Percentiles rank a stretch among this genome's conserved stretches.
phyloP scores from a whole-genome alignment of 352 stramenopile species.

The Phytophthora europaea region DNA sequence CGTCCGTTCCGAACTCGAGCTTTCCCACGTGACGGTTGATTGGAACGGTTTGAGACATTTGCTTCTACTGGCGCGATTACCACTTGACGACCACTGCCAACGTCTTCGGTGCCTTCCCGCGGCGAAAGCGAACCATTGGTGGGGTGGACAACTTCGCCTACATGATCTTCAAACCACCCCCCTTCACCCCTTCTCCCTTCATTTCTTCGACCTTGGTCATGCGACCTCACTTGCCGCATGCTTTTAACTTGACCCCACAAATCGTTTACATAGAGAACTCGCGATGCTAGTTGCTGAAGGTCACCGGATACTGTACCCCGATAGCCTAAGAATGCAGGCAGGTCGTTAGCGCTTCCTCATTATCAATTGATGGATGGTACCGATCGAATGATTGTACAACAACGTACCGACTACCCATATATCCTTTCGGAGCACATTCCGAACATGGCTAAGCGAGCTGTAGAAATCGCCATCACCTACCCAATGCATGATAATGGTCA shows the following conservation, averaged over 20 bases:
- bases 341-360: background rate
- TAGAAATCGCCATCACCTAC: slow-evolving; percentile 90
- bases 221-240: slow-evolving; percentile 6
- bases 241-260: slow-evolving; percentile 65
- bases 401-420: slow-evolving; percentile 86
- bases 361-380: background rate
- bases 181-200: slow-evolving; percentile 13
- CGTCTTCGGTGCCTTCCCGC: slow-evolving; percentile 22
- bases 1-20: slow-evolving; percentile 29
- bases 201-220: slow-evolving; percentile 19
- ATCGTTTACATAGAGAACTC: slow-evolving; percentile 81
- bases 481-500: slow-evolving; percentile 12
- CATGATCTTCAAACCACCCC: slow-evolving; percentile 38
- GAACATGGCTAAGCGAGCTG: slow-evolving; percentile 83
- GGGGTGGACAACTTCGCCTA: slow-evolving; percentile 22
- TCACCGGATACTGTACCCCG: slow-evolving; percentile 77
- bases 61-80: slow-evolving; percentile 29
- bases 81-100: slow-evolving; percentile 40
- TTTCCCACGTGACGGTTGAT: slow-evolving; percentile 17
- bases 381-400: background rate
- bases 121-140: slow-evolving; percentile 18
- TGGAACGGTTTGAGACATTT: slow-evolving; percentile 11
- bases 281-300: slow-evolving; percentile 80
- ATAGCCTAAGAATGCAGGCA: slow-evolving; percentile 54
- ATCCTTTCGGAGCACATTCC: slow-evolving; percentile 87